These are phyloP conservation scores for Arachis monticola DNA, from an alignment of 331 rosid species.

Conservation along the genomic window DNA sequence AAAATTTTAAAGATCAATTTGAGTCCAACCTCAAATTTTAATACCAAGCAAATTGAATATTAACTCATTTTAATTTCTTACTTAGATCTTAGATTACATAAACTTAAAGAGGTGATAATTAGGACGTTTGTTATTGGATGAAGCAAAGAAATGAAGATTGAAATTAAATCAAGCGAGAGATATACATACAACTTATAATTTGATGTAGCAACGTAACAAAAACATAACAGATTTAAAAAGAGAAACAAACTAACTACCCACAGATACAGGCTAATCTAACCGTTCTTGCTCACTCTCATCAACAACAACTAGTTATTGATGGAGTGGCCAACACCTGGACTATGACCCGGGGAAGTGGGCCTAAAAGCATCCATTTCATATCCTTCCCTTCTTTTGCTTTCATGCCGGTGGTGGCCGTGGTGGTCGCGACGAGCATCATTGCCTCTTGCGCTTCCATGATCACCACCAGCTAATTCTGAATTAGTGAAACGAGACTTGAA, in stretches of 20 bases:
- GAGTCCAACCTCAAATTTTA: too few relatives aligned
- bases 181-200: not conserved
- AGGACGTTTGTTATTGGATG: not conserved
- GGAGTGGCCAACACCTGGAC: conserved; percentile 57
- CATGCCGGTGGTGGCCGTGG: not conserved
- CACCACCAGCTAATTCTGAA: not conserved
- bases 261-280: not conserved
- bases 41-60: too few relatives aligned
- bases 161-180: not conserved
- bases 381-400: not conserved
- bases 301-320: not conserved
- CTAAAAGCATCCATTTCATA: conserved; percentile 43
- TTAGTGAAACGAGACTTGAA: conserved; percentile 15
- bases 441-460: not conserved
- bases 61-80: too few relatives aligned
- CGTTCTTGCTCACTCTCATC: not conserved
- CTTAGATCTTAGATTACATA: too few relatives aligned
- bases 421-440: not conserved
- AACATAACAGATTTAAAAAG: not conserved
- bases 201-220: not conserved
- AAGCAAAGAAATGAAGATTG: not conserved
- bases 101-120: too few relatives aligned
- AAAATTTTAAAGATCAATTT: too few relatives aligned
- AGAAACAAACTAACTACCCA: not conserved
- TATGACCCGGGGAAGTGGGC: conserved; percentile 49